These are phyloP conservation scores for Beauveria medogensis DNA, from an alignment of 2,329 filamentous ascomycete genomes.

Conservation along the genomic window DNA sequence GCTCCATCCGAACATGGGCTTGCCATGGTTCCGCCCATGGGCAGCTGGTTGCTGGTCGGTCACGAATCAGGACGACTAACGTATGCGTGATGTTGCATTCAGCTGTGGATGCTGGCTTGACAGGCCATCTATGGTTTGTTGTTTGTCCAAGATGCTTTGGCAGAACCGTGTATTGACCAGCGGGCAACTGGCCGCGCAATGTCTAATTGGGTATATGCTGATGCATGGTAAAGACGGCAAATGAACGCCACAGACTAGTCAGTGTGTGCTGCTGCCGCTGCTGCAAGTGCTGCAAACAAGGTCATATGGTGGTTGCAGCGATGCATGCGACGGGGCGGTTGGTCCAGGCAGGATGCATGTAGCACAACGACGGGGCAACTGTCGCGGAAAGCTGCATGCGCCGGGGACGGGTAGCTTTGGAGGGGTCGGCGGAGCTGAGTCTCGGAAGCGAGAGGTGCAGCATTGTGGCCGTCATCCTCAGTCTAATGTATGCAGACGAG, in stretches of 20 bases:
- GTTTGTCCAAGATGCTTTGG: background rate
- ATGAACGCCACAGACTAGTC: background rate
- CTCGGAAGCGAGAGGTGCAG: background rate
- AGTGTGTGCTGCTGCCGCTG: background rate
- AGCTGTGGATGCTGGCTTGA: background rate
- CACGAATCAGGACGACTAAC: background rate
- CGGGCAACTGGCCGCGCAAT: background rate
- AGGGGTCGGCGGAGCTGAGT: background rate
- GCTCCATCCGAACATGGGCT: background rate
- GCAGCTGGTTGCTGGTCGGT: background rate
- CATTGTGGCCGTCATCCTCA: background rate
- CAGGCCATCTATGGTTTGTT: background rate
- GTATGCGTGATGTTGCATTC: background rate
- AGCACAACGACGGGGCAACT: background rate
- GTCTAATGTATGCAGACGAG: background rate
- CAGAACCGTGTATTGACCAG: background rate
- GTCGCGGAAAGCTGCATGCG: background rate
- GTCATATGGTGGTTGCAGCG: background rate
- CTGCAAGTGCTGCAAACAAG: background rate
- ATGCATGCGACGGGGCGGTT: background rate
- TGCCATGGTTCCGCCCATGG: background rate
- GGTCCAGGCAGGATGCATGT: background rate
- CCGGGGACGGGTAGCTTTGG: background rate
- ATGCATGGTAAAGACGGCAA: background rate
- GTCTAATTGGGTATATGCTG: background rate